Conservation (phyloP, 192 early-diverging fungal species). For the Gaertneriomyces semiglobifer region DNA sequence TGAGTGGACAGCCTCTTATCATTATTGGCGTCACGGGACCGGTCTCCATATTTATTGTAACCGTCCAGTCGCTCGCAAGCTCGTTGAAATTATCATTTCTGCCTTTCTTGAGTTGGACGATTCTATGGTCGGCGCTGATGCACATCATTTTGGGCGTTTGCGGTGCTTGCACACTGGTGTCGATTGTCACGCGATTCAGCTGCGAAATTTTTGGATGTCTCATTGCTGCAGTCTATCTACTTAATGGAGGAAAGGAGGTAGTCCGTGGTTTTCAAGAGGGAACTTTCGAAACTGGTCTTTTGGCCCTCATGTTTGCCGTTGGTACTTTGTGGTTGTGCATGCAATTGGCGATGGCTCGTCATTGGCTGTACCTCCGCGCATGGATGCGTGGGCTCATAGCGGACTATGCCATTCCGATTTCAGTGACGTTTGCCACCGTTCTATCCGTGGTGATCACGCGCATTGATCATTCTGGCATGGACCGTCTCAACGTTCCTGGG, state of each 20-base stretch:
- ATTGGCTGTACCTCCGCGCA: background rate
- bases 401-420: constrained; percentile 24
- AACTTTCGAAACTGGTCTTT: constrained; percentile 8
- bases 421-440: constrained; percentile 21
- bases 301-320: constrained; percentile 13
- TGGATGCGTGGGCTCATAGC: constrained; percentile 11
- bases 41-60: constrained; percentile 13
- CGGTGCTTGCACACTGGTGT: constrained; percentile 14
- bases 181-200: constrained; percentile 16
- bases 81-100: constrained; percentile 11
- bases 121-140: constrained; percentile 21
- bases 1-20: constrained; percentile 26
- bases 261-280: constrained; percentile 10
- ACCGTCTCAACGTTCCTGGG: constrained; percentile 14
- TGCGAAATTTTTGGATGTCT: constrained; percentile 30
- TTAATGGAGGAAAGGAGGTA: constrained; percentile 15
- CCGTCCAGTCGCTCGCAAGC: constrained; percentile 5
- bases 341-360: constrained; percentile 9
- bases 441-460: constrained; percentile 11
- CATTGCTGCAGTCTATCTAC: constrained; percentile 24
- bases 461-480: background rate
- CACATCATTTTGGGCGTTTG: constrained; percentile 18
- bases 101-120: constrained; percentile 18
- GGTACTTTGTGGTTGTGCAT: constrained; percentile 8
- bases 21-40: constrained; percentile 32